Percentiles rank a stretch among this genome's conserved stretches.
These are phyloP conservation scores for Eurotiales sp. DNA, from an alignment of 2,329 filamentous ascomycete species.

Conservation along the genomic window DNA sequence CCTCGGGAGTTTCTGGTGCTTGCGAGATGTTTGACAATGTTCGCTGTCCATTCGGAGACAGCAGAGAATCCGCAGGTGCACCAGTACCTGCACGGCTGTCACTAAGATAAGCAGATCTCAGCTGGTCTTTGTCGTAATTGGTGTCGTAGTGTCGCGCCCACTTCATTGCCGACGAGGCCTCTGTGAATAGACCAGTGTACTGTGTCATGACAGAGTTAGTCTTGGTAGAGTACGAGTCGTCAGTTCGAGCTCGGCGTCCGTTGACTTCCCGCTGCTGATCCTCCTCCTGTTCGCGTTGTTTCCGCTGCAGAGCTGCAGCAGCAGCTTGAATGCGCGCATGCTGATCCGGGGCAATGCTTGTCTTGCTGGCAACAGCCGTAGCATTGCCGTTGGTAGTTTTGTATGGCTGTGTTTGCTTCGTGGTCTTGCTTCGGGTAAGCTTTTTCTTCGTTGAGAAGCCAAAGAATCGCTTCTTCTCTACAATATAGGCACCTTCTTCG, in stretches of 20 bases:
- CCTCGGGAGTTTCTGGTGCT: conserved; percentile 6
- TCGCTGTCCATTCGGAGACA: conserved; percentile 31
- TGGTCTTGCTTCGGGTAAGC: conserved; percentile 63
- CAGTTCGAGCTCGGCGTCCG: conserved; percentile 51
- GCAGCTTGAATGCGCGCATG: conserved; percentile 91
- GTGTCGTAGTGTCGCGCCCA: conserved; percentile 97
- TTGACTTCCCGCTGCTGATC: conserved; percentile 47
- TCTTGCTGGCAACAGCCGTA: conserved; percentile 64
- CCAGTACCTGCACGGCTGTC: conserved; percentile 71
- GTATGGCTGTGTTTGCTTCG: conserved; percentile 58
- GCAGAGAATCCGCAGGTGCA: conserved; percentile 44
- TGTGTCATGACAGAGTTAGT: conserved; percentile 88
- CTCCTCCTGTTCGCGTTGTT: conserved; percentile 57
- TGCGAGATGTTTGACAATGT: conserved; percentile 11
- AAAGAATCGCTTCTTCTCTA: conserved; percentile 93
- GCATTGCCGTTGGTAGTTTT: conserved; percentile 45
- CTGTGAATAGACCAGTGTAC: conserved; percentile 76
- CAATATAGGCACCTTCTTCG: conserved; percentile 81
- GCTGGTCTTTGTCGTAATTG: conserved; percentile 86
- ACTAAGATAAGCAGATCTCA: conserved; percentile 80
- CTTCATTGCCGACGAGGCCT: conserved; percentile 90
- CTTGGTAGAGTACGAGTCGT: conserved; percentile 60
- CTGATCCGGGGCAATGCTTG: conserved; percentile 82
- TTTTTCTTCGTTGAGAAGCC: conserved; percentile 71
- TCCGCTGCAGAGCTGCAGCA: conserved; percentile 74